Evolutionary conservation across 2,329 filamentous ascomycete genomes (phyloP), one percentile per base, ranked within the genome.

Genomic region (Claviceps sp.): DNA sequence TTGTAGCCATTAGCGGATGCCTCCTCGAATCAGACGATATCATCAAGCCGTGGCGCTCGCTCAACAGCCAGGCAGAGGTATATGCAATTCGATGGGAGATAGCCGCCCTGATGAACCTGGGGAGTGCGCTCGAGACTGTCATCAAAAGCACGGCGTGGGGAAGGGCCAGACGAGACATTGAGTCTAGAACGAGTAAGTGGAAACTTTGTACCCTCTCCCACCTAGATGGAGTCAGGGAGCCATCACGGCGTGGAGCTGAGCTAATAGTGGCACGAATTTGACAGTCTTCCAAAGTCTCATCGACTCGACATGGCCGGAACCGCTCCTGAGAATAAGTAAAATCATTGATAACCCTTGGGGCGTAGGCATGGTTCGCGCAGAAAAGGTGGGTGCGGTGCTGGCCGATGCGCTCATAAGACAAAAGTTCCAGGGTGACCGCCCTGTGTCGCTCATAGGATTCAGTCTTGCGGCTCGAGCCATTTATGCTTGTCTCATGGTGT

Each of bases 41-140:
- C 18, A 55, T 54, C 3, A 76, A 79, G 26, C 86, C 86, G 0
- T 98, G 93, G 93, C 76, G 78, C 47, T 81, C 84, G 30, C 70
- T 97, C 34, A 86, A 85, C 2, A 71, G 76, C 30, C 74, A 85
- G 57, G 81, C 80, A 34, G 91, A 97, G 66, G 79, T 84, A 0
- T 96, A 95, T 61, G 85, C 84, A 2, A 71, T 97, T 24, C 78
- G 86, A 48, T 97, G 86, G 81, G 93, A 97, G 65, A 74, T 86
- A 4, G 81, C 88, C 46, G 77, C 86, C 1, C 71, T 97, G 34
- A 73, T 83, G 58, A 89, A 86, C 55, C 75, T 97, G 3, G 90
- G 89, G 1, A 82, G 77, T 58, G 81, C 87, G 1, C 79, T 97
- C 55, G 82, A 86, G 54, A 84, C 81, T 1, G 78, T 95, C 57